phyloP scores from a whole-genome alignment of 768 basidiomycete genomes.

The Panaeolus papilionaceus region DNA sequence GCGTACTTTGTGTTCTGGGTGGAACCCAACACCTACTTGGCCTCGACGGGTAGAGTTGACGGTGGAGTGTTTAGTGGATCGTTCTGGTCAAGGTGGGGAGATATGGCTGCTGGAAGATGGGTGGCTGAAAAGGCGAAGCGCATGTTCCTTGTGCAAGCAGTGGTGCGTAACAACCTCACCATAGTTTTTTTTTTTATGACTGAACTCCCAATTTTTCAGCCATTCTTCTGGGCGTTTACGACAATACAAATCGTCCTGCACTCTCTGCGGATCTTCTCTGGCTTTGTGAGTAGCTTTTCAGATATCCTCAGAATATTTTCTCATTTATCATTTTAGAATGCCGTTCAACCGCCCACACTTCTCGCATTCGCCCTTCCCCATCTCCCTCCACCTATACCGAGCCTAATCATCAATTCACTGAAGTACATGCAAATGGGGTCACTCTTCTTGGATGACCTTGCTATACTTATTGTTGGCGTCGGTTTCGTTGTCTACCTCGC shows the following conservation, averaged over 20 bases:
- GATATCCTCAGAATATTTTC: background rate
- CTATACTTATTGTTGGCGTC: constrained; percentile 72
- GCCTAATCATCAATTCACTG: constrained; percentile 63
- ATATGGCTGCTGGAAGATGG: constrained; percentile 47
- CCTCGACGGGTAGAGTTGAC: constrained; percentile 40
- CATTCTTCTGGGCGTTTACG: constrained; percentile 85
- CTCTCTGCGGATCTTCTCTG: constrained; percentile 72
- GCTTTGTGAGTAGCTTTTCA: constrained; percentile 56
- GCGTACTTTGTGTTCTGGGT: constrained; percentile 70
- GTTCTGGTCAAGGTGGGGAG: constrained; percentile 69
- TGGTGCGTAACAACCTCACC: constrained; percentile 49
- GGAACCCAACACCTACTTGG: constrained; percentile 61
- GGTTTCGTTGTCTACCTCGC: constrained; percentile 68
- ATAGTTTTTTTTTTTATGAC: constrained; percentile 6
- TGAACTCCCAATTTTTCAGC: constrained; percentile 44
- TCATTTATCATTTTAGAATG: constrained; percentile 46
- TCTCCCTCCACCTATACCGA: constrained; percentile 68
- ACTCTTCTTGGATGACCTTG: constrained; percentile 73
- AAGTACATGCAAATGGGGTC: constrained; percentile 76
- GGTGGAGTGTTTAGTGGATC: constrained; percentile 31
- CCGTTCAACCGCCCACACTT: constrained; percentile 63
- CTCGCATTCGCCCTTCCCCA: constrained; percentile 66
- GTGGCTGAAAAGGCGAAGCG: constrained; percentile 33
- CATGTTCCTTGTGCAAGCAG: constrained; percentile 53
- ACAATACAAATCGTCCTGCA: constrained; percentile 76